Percentiles rank a stretch among this genome's conserved stretches.
These are phyloP conservation scores for Phytophthora cryptogea DNA, from an alignment of 352 stramenopile genomes.

Conservation along the genomic window DNA sequence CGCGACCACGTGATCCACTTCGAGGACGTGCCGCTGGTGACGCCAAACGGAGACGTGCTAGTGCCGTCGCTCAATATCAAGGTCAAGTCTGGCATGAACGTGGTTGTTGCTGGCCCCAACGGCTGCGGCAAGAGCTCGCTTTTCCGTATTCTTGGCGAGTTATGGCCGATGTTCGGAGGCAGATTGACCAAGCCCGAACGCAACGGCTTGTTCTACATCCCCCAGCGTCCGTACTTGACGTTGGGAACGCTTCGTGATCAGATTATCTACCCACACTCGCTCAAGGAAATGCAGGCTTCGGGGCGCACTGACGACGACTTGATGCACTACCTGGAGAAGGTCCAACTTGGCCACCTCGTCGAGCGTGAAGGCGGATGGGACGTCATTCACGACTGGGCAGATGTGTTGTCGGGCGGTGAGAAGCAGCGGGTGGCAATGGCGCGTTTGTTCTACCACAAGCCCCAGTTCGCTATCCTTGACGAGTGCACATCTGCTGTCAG, in stretches of 20 bases:
- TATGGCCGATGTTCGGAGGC: slow-evolving; percentile 87
- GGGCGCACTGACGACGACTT: slow-evolving; percentile 69
- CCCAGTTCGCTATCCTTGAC: slow-evolving; percentile 91
- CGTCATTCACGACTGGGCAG: slow-evolving; percentile 84
- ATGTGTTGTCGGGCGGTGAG: slow-evolving; percentile 89
- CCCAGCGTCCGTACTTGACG: slow-evolving; percentile 88
- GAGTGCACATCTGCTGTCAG: slow-evolving; percentile 87
- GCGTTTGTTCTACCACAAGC: slow-evolving; percentile 90
- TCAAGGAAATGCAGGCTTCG: slow-evolving; percentile 62
- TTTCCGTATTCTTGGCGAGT: slow-evolving; percentile 87
- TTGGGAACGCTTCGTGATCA: slow-evolving; percentile 88
- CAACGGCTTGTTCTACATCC: slow-evolving; percentile 91
- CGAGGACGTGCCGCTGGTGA: slow-evolving; percentile 87
- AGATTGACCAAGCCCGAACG: slow-evolving; percentile 77
- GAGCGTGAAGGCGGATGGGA: slow-evolving; percentile 78
- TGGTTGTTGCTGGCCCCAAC: slow-evolving; percentile 85
- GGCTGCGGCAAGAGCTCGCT: slow-evolving; percentile 89
- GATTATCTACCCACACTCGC: slow-evolving; percentile 88
- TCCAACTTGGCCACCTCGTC: slow-evolving; percentile 81
- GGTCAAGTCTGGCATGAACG: slow-evolving; percentile 90
- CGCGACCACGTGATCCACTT: slow-evolving; percentile 87
- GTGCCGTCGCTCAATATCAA: slow-evolving; percentile 79
- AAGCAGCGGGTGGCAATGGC: slow-evolving; percentile 92
- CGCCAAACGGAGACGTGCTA: slow-evolving; percentile 88
- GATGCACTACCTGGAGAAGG: slow-evolving; percentile 73